These are phyloP conservation scores for Starmera caribaea DNA, from an alignment of 805 yeast genomes.

Conservation along the genomic window DNA sequence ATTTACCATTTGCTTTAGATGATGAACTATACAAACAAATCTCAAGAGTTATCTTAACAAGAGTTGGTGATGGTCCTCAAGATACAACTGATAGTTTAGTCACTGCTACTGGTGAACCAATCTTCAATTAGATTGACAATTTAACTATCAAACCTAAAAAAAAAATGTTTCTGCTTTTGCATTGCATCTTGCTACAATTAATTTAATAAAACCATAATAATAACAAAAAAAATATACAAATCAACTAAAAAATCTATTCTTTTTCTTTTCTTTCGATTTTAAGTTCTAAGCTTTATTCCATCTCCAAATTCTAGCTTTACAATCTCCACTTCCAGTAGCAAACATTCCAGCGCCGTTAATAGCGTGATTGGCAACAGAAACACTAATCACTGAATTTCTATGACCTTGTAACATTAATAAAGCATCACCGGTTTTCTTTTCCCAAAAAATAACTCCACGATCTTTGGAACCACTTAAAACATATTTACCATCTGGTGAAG, in stretches of 20 bases:
- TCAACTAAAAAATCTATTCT: neutral
- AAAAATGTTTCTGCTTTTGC: neutral
- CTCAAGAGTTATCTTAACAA: constrained; percentile 72
- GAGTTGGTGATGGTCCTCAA: constrained; percentile 84
- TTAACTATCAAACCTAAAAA: neutral
- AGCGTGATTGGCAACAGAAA: constrained; percentile 79
- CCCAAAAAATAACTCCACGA: constrained; percentile 97
- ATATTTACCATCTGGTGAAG: constrained; percentile 88
- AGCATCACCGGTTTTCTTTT: constrained; percentile 83
- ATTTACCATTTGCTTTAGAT: constrained; percentile 32
- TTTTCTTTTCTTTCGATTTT: neutral
- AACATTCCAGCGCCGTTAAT: constrained; percentile 69
- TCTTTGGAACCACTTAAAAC: constrained; percentile 93
- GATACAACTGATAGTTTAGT: constrained; percentile 46
- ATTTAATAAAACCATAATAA: neutral
- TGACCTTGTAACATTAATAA: constrained; percentile 95
- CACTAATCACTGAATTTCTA: constrained; percentile 89
- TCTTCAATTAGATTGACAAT: constrained; percentile 11
- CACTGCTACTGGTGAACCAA: constrained; percentile 56
- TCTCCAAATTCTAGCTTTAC: constrained; percentile 95
- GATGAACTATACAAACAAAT: constrained; percentile 58
- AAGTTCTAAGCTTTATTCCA: constrained; percentile 40
- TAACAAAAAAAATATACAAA: neutral
- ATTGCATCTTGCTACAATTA: neutral
- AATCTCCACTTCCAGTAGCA: constrained; percentile 97